These are phyloP conservation scores for Candolleomyces eurysporus DNA, from an alignment of 768 basidiomycete species.

Conservation along the genomic window DNA sequence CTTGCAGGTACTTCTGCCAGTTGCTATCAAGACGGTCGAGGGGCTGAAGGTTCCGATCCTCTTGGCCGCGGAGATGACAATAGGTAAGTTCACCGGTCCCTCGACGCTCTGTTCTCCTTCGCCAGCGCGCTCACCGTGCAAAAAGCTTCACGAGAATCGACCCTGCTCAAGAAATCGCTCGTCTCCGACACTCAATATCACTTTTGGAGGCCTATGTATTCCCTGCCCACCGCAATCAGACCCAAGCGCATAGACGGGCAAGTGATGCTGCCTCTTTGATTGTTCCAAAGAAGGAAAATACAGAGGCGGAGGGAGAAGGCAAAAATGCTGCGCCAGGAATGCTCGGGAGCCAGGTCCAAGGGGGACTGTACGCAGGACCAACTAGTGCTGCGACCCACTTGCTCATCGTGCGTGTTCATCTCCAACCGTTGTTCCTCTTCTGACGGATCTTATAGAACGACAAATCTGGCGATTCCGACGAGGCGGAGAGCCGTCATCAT, in stretches of 20 bases:
- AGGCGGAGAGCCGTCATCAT: slow-evolving; percentile 49
- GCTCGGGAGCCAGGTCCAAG: slow-evolving; percentile 60
- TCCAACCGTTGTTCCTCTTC: slow-evolving; percentile 15
- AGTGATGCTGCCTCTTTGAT: slow-evolving; percentile 34
- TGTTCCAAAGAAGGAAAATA: slow-evolving; percentile 53
- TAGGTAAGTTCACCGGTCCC: slow-evolving; percentile 30
- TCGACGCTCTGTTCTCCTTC: slow-evolving; percentile 13
- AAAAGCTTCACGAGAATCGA: slow-evolving; percentile 50
- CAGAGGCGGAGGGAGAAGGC: slow-evolving; percentile 46
- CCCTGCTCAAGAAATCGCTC: slow-evolving; percentile 64
- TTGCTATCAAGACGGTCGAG: slow-evolving; percentile 77
- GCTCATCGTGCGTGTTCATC: slow-evolving; percentile 45
- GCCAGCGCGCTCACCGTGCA: slow-evolving; percentile 14
- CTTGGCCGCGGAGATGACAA: slow-evolving; percentile 56
- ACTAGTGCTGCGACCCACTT: slow-evolving; percentile 75
- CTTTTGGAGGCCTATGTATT: slow-evolving; percentile 62
- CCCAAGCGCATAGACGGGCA: slow-evolving; percentile 31
- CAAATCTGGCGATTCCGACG: slow-evolving; percentile 46
- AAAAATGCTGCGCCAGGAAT: slow-evolving; percentile 56
- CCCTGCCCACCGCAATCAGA: slow-evolving; percentile 39
- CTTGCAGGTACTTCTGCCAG: slow-evolving; percentile 69
- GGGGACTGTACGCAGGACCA: slow-evolving; percentile 76
- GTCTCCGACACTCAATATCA: slow-evolving; percentile 66
- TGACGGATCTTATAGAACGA: slow-evolving; percentile 33
- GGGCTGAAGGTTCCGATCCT: slow-evolving; percentile 53